Evolutionary conservation across 345 rosid species (phyloP).

Genomic region (Acer negundo): DNA sequence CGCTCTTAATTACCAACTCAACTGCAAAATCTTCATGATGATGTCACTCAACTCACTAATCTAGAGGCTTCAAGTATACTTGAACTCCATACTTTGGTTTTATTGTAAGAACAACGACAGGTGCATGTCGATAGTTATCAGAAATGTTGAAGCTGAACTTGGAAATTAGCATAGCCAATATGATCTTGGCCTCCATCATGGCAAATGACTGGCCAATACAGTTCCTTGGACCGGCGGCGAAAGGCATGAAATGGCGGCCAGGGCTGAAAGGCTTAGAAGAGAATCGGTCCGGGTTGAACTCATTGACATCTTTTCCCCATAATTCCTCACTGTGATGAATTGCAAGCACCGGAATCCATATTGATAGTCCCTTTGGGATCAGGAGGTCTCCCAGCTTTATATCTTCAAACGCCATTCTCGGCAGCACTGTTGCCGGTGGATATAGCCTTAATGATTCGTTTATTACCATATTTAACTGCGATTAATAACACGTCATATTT

Average conservation of each 20-base stretch:
- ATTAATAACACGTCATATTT: too few relatives aligned
- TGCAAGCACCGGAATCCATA: conserved; percentile 95
- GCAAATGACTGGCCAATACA: conserved; percentile 82
- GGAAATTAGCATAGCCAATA: conserved; percentile 67
- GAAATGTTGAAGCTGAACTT: conserved; percentile 58
- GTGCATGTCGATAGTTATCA: conserved; percentile 71
- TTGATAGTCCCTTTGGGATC: conserved; percentile 86
- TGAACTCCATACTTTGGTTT: conserved; percentile 84
- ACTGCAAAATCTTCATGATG: conserved; percentile 1
- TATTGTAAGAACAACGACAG: conserved; percentile 64
- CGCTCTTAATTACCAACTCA: background rate
- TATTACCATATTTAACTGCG: conserved; percentile 83
- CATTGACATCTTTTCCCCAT: conserved; percentile 90
- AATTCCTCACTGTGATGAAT: conserved; percentile 82
- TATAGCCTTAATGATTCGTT: conserved; percentile 88
- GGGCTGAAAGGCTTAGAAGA: conserved; percentile 44
- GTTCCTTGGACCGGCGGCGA: conserved; percentile 80
- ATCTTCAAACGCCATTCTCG: conserved; percentile 92
- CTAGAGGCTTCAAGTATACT: conserved; percentile 50
- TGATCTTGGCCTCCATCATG: conserved; percentile 81
- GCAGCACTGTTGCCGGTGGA: conserved; percentile 87
- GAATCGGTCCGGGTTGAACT: conserved; percentile 84
- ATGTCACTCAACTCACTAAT: background rate
- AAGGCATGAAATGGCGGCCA: conserved; percentile 71
- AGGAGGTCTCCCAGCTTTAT: conserved; percentile 72